These are phyloP conservation scores for Penicillium griseofulvum DNA, from an alignment of 2,329 filamentous ascomycete genomes.

Conservation along the genomic window DNA sequence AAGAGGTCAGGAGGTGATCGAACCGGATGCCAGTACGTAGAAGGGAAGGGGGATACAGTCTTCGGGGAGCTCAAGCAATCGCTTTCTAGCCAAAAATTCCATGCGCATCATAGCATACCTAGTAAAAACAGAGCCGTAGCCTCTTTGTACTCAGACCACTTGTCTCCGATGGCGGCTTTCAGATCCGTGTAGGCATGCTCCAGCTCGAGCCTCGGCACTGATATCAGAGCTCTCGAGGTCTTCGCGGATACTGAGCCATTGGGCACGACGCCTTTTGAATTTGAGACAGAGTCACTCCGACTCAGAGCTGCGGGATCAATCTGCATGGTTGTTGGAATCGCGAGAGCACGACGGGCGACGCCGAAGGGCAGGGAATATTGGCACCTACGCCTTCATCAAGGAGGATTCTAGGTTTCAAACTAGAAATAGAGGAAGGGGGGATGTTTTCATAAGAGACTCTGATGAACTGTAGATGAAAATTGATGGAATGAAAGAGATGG, in stretches of 20 bases:
- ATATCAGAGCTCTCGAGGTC: constrained; percentile 50
- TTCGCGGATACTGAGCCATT: constrained; percentile 42
- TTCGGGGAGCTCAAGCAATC: not conserved
- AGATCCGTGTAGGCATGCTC: constrained; percentile 62
- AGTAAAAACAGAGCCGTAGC: constrained; percentile 57
- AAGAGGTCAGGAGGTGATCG: constrained; percentile 22
- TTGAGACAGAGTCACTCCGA: constrained; percentile 41
- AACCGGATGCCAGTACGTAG: constrained; percentile 3
- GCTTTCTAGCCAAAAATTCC: not conserved
- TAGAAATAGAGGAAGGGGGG: constrained; percentile 8
- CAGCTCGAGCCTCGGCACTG: constrained; percentile 61
- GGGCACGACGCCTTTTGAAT: constrained; percentile 32
- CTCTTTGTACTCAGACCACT: constrained; percentile 61
- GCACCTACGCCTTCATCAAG: constrained; percentile 42
- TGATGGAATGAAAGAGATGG: constrained; percentile 22
- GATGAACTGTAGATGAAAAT: constrained; percentile 28
- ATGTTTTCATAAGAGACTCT: constrained; percentile 9
- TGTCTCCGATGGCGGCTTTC: constrained; percentile 58
- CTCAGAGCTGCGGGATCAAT: constrained; percentile 47
- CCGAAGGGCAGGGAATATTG: constrained; percentile 35
- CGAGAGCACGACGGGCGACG: constrained; percentile 40
- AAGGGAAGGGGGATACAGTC: not conserved
- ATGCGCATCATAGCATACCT: constrained; percentile 42
- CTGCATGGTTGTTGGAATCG: constrained; percentile 41
- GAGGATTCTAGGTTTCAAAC: constrained; percentile 16